Percentiles rank a stretch among this genome's conserved stretches.
Evolutionary conservation across 495 filamentous ascomycete species (phyloP).

Genomic region (Clavariopsis aquatica): DNA sequence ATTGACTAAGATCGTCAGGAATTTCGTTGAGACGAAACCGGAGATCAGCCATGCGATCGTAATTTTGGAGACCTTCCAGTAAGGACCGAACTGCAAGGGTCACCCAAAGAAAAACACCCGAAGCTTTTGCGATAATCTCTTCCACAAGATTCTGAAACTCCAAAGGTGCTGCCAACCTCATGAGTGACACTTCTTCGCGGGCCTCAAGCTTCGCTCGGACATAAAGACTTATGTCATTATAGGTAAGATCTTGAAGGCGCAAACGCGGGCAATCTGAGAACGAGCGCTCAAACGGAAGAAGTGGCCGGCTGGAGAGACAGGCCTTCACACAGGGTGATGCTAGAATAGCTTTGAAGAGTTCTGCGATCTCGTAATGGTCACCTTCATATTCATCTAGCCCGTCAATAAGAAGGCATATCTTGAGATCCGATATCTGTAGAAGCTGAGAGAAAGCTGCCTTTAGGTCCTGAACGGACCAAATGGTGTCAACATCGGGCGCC

Average conservation of each 20-base stretch:
- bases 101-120: conserved; percentile 11
- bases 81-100: conserved; percentile 2
- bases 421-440: neutral
- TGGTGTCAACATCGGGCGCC: neutral
- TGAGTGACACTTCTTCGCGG: neutral
- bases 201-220: conserved; percentile 6
- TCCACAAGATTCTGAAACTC: neutral
- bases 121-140: conserved; percentile 3
- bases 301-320: conserved; percentile 6
- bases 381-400: conserved; percentile 6
- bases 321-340: conserved; percentile 8
- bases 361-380: neutral
- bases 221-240: conserved; percentile 8
- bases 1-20: conserved; percentile 5
- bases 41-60: conserved; percentile 4
- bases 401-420: conserved; percentile 6
- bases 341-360: conserved; percentile 8
- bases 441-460: neutral
- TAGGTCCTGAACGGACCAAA: neutral
- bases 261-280: conserved; percentile 1
- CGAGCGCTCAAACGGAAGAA: conserved; percentile 1
- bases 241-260: conserved; percentile 13
- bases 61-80: conserved; percentile 1
- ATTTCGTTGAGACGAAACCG: conserved; percentile 5
- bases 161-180: conserved; percentile 5